A percentile compares a stretch with the other conserved stretches of the same genome.
Conservation (phyloP, 768 basidiomycete species). For the Saitozyma sp. region DNA sequence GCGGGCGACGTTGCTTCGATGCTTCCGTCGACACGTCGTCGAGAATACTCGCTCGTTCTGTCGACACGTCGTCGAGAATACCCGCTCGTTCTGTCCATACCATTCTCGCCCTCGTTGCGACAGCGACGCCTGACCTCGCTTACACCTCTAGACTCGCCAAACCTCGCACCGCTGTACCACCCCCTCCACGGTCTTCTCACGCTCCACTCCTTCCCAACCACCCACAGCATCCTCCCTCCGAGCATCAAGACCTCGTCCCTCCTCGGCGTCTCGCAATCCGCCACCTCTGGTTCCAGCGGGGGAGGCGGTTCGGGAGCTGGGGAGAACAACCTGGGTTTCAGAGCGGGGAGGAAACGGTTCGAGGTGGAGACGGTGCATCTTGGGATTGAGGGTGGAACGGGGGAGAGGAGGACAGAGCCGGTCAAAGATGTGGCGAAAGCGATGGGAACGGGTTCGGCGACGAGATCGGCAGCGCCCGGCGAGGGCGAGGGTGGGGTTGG, state of each 20-base stretch:
- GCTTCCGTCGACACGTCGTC: too few relatives aligned
- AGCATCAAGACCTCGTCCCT: slow-evolving; percentile 81
- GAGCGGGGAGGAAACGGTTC: slow-evolving; percentile 80
- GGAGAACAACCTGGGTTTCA: slow-evolving; percentile 95
- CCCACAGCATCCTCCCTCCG: slow-evolving; percentile 70
- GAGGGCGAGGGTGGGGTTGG: slow-evolving; percentile 1
- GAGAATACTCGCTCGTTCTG: too few relatives aligned
- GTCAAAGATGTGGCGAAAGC: slow-evolving; percentile 17
- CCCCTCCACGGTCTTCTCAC: slow-evolving; percentile 82
- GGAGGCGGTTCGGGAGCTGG: slow-evolving; percentile 61
- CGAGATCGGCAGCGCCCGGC: not conserved
- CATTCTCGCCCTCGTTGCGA: too few relatives aligned
- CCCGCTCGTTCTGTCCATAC: too few relatives aligned
- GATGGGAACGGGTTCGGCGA: not conserved
- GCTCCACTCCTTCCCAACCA: slow-evolving; percentile 72
- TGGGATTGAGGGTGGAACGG: slow-evolving; percentile 54
- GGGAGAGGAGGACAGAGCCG: slow-evolving; percentile 50
- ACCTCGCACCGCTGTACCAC: slow-evolving; percentile 70
- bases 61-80: too few relatives aligned
- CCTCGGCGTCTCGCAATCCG: slow-evolving; percentile 65
- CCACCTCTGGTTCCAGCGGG: slow-evolving; percentile 38
- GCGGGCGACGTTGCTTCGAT: too few relatives aligned
- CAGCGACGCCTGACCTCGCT: not conserved
- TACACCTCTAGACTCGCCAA: slow-evolving; percentile 68
- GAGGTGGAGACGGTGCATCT: slow-evolving; percentile 84